Conservation (phyloP, 1,284 basidiomycete genomes). For the Fomitopsis schrenkii region DNA sequence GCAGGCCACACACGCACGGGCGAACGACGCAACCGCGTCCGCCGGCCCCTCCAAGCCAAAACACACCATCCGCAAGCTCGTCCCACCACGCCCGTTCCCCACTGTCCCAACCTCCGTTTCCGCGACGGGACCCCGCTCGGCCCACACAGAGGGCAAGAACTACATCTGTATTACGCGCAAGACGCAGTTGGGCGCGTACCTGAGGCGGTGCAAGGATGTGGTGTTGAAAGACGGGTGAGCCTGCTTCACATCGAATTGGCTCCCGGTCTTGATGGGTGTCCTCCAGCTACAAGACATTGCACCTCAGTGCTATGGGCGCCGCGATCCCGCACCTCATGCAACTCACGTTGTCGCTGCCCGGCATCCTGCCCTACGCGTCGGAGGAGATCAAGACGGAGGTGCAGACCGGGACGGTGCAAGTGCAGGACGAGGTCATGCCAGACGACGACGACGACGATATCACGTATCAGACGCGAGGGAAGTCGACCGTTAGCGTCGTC, state of each 20-base stretch:
- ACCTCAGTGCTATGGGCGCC: constrained; percentile 81
- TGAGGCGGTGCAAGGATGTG: constrained; percentile 75
- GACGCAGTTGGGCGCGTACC: constrained; percentile 69
- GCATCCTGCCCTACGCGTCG: constrained; percentile 65
- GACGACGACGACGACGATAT: constrained; percentile 75
- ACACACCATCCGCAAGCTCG: constrained; percentile 58
- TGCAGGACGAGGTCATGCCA: constrained; percentile 76
- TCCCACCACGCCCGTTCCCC: constrained; percentile 70
- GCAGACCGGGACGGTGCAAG: constrained; percentile 71
- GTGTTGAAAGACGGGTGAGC: constrained; percentile 76
- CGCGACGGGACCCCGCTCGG: constrained; percentile 75
- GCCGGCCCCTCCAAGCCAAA: constrained; percentile 7
- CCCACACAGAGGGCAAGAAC: constrained; percentile 74
- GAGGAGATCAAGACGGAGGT: constrained; percentile 68
- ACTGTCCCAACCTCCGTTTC: constrained; percentile 71
- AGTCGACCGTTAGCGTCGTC: constrained; percentile 59
- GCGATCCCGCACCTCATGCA: constrained; percentile 82
- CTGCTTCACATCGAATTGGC: too few relatives aligned
- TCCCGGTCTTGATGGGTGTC: background rate
- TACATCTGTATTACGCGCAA: constrained; percentile 79
- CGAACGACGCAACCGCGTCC: background rate
- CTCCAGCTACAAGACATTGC: constrained; percentile 69
- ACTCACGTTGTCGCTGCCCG: constrained; percentile 68
- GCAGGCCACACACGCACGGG: background rate
- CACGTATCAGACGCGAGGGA: constrained; percentile 58